These are phyloP conservation scores for Eutrema japonicum DNA, from an alignment of 345 rosid genomes.

Conservation along the genomic window DNA sequence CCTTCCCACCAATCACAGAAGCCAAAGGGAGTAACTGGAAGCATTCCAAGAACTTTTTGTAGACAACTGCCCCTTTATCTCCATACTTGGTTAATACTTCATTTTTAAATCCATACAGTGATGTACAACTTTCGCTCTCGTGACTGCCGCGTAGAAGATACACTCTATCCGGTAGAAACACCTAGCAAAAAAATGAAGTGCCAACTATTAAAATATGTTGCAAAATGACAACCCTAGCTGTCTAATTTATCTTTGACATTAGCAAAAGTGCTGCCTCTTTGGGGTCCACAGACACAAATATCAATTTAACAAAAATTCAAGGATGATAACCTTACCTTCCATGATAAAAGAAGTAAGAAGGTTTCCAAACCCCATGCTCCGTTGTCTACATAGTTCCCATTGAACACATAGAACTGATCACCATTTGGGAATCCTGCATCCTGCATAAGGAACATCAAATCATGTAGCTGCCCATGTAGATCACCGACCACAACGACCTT, in stretches of 20 bases:
- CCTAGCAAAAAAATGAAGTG: constrained; percentile 30
- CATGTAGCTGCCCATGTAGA: constrained; percentile 49
- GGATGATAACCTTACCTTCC: constrained; percentile 41
- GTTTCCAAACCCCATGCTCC: constrained; percentile 51
- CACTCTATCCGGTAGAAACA: constrained; percentile 42
- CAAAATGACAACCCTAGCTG: neutral
- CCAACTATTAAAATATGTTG: neutral
- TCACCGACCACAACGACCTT: constrained; percentile 47
- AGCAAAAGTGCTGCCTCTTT: neutral
- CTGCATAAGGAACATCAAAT: constrained; percentile 45
- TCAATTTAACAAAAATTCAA: constrained; percentile 2
- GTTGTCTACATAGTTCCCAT: constrained; percentile 44
- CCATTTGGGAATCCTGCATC: constrained; percentile 47
- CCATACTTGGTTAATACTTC: constrained; percentile 46
- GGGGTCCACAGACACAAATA: neutral
- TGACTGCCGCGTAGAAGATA: constrained; percentile 47
- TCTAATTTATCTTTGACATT: neutral
- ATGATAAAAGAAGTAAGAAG: constrained; percentile 44
- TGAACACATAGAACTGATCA: constrained; percentile 48
- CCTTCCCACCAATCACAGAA: constrained; percentile 46
- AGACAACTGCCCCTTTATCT: constrained; percentile 45
- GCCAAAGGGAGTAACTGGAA: constrained; percentile 48
- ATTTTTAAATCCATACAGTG: constrained; percentile 44
- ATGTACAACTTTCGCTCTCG: constrained; percentile 43
- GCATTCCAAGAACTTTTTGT: constrained; percentile 47